Conservation (phyloP, 1,284 basidiomycete genomes). For the Lignosus rhinocerotis region DNA sequence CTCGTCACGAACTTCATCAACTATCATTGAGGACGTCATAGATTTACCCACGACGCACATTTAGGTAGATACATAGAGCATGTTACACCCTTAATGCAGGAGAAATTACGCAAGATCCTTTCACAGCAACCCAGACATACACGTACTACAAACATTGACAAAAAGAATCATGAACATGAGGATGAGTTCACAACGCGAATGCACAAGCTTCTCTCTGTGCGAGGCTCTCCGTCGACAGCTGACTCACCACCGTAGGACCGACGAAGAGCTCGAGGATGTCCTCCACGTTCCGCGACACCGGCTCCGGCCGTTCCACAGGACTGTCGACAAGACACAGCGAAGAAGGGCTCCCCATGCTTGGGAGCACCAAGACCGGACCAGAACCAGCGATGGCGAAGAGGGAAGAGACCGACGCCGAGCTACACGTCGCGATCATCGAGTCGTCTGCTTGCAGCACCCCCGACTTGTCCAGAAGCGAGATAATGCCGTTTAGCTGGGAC, state of each 20-base stretch:
- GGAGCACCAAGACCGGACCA: not conserved
- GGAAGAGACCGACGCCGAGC: not conserved
- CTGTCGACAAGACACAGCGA: not conserved
- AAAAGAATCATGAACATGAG: not conserved
- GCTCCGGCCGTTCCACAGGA: not conserved
- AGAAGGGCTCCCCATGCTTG: not conserved
- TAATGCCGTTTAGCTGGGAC: conserved; percentile 22
- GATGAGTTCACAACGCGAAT: conserved; percentile 2
- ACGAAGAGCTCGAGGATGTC: conserved; percentile 15
- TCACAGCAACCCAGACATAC: not conserved
- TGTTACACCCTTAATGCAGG: not conserved
- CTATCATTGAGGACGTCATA: conserved; percentile 8
- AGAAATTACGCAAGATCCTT: no score
- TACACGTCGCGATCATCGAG: not conserved
- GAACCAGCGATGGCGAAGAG: not conserved
- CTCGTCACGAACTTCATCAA: conserved; percentile 44
- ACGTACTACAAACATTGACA: not conserved
- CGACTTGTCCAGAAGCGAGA: conserved; percentile 19
- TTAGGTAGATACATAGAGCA: conserved; percentile 4
- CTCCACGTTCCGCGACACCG: conserved; percentile 10
- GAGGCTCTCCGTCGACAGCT: conserved; percentile 4
- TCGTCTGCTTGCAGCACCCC: conserved; percentile 8
- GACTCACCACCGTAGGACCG: not conserved
- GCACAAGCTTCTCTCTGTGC: not conserved
- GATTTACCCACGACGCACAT: not conserved